A percentile compares a stretch with the other conserved stretches of the same genome.
Conservation (phyloP, 2,329 filamentous ascomycete species). For the Nigrograna mackinnonii region DNA sequence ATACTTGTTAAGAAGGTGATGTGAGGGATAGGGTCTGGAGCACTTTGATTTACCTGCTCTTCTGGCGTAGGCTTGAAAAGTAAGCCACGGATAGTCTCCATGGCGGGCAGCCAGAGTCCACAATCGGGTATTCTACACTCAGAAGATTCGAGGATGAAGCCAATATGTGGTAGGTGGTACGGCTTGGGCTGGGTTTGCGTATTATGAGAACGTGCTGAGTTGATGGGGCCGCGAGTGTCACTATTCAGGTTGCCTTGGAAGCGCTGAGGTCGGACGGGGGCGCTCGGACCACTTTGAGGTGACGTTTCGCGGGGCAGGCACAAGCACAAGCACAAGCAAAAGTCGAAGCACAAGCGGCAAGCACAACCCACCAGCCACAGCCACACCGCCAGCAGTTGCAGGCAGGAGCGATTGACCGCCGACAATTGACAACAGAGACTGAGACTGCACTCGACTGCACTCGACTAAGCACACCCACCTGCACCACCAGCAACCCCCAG, state of each 20-base stretch:
- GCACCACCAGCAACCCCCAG: too few relatives aligned
- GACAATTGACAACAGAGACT: too few relatives aligned
- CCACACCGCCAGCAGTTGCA: too few relatives aligned
- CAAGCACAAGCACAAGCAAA: conserved; percentile 6
- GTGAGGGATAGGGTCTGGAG: conserved; percentile 1
- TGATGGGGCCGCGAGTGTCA: neutral
- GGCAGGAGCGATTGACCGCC: too few relatives aligned
- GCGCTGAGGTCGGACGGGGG: conserved; percentile 16
- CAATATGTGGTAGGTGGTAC: too few relatives aligned
- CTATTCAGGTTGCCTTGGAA: conserved; percentile 21
- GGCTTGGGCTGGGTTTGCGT: too few relatives aligned
- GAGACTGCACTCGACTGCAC: too few relatives aligned
- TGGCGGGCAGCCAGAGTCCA: conserved; percentile 49
- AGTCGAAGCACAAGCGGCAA: neutral
- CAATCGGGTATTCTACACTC: too few relatives aligned
- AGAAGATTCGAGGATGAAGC: too few relatives aligned
- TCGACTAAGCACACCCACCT: too few relatives aligned
- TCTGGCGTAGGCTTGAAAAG: conserved; percentile 93
- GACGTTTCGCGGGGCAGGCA: conserved; percentile 30
- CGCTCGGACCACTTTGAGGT: conserved; percentile 17
- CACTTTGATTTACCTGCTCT: conserved; percentile 69
- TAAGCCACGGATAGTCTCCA: conserved; percentile 86
- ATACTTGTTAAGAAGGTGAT: conserved; percentile 13
- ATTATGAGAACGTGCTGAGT: neutral
- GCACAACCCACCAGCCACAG: conserved; percentile 20